Conservation (phyloP, 306 rosid species). For the Urtica urens region DNA sequence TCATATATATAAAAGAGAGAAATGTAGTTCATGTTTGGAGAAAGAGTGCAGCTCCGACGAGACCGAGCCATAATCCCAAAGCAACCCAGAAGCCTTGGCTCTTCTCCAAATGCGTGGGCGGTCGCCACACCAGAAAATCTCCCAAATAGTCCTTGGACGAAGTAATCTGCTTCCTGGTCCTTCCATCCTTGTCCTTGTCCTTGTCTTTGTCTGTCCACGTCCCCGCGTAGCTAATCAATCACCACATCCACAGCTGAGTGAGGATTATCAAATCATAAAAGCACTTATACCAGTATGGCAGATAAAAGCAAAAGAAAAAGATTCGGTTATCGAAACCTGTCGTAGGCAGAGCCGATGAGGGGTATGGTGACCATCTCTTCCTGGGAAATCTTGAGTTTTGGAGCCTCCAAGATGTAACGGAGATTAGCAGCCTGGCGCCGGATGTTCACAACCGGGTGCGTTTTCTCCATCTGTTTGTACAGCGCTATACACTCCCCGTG, state of each 20-base stretch:
- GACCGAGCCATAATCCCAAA: slow-evolving; percentile 75
- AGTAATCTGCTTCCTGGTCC: slow-evolving; percentile 56
- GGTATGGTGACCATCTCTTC: slow-evolving; percentile 97
- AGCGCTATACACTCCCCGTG: slow-evolving; percentile 79
- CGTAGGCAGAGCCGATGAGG: slow-evolving; percentile 54
- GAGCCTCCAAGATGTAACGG: slow-evolving; percentile 92
- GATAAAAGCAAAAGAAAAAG: neutral
- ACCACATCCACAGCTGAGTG: too few species aligned
- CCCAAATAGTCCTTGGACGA: slow-evolving; percentile 61
- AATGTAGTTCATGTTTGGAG: slow-evolving; percentile 48
- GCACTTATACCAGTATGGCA: neutral
- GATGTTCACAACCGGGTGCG: slow-evolving; percentile 64
- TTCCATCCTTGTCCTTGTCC: slow-evolving; percentile 55
- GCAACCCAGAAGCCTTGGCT: slow-evolving; percentile 69
- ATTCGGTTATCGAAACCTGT: slow-evolving; percentile 42
- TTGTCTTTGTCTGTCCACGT: slow-evolving; percentile 86
- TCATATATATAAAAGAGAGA: too few species aligned
- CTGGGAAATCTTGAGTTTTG: slow-evolving; percentile 86
- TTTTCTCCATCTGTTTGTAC: slow-evolving; percentile 64
- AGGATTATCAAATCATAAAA: neutral
- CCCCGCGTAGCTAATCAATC: slow-evolving; percentile 81
- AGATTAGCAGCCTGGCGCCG: slow-evolving; percentile 92
- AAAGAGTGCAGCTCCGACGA: slow-evolving; percentile 76
- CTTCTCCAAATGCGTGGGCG: slow-evolving; percentile 61
- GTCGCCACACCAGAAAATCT: slow-evolving; percentile 84